phyloP scores from a whole-genome alignment of 2,329 filamentous ascomycete species.

The Ambrosiella xylebori region DNA sequence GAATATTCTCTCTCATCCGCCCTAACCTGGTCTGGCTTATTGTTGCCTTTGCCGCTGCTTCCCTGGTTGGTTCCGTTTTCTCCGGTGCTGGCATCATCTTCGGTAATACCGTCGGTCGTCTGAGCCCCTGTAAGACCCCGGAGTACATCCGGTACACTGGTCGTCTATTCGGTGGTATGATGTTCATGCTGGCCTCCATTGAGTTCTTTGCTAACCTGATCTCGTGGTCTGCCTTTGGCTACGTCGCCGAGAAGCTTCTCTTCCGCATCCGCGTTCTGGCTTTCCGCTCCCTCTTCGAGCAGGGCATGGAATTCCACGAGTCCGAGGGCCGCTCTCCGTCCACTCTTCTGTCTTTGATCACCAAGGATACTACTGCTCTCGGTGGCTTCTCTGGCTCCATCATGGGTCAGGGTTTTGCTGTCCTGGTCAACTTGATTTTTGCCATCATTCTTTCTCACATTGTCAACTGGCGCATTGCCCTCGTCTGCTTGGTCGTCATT shows the following conservation, averaged over 20 bases:
- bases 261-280: conserved; percentile 46
- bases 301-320: conserved; percentile 56
- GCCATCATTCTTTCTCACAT: conserved; percentile 54
- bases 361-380: conserved; percentile 48
- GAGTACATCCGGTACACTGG: conserved; percentile 22
- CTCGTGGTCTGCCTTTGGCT: conserved; percentile 34
- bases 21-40: conserved; percentile 24
- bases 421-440: conserved; percentile 48
- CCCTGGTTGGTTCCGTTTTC: conserved; percentile 39
- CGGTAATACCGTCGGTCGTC: conserved; percentile 24
- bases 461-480: conserved; percentile 58
- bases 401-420: conserved; percentile 51
- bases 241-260: conserved; percentile 43
- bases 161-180: conserved; percentile 38
- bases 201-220: conserved; percentile 36
- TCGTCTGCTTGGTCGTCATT: conserved; percentile 52
- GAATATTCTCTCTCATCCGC: conserved; percentile 22
- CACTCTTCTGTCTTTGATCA: conserved; percentile 48
- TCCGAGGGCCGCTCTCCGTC: conserved; percentile 44
- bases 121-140: conserved; percentile 30
- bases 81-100: conserved; percentile 36
- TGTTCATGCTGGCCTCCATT: conserved; percentile 33
- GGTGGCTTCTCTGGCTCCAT: conserved; percentile 54
- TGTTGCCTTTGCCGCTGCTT: conserved; percentile 25
- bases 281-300: conserved; percentile 46